These are phyloP conservation scores for Tremella yokohamensis DNA, from an alignment of 768 basidiomycete species.

Conservation along the genomic window DNA sequence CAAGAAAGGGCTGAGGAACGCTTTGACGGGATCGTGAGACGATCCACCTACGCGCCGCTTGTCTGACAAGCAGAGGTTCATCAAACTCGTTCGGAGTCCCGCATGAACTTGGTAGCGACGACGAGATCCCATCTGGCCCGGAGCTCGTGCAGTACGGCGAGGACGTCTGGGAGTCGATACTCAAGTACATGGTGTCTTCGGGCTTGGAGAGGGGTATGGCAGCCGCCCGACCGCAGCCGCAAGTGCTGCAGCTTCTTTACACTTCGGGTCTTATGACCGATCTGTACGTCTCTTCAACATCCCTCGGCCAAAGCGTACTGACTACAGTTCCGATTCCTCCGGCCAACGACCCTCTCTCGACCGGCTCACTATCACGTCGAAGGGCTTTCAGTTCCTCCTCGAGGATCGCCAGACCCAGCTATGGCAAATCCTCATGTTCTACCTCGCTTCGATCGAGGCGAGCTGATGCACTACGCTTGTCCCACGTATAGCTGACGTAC, in stretches of 20 bases:
- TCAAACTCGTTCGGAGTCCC: constrained; percentile 49
- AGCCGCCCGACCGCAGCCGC: constrained; percentile 71
- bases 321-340: constrained; percentile 51
- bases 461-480: constrained; percentile 51
- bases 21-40: constrained; percentile 45
- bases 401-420: constrained; percentile 90
- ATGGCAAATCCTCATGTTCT: constrained; percentile 90
- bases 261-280: constrained; percentile 80
- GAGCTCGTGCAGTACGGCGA: constrained; percentile 41
- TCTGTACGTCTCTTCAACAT: constrained; percentile 56
- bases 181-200: constrained; percentile 97
- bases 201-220: constrained; percentile 60
- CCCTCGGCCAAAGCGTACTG: constrained; percentile 33
- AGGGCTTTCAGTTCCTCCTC: constrained; percentile 93
- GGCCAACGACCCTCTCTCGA: constrained; percentile 28
- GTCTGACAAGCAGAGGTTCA: constrained; percentile 26
- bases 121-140: constrained; percentile 4
- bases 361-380: constrained; percentile 68
- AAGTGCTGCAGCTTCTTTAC: constrained; percentile 76
- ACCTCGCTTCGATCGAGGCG: constrained; percentile 73
- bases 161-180: constrained; percentile 63
- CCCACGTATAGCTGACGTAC: neutral
- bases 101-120: constrained; percentile 25
- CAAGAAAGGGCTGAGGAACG: constrained; percentile 43
- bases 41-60: neutral